Base-by-base conservation (phyloP, 805 yeast species). In the Saccharomycopsis fermentans region DNA sequence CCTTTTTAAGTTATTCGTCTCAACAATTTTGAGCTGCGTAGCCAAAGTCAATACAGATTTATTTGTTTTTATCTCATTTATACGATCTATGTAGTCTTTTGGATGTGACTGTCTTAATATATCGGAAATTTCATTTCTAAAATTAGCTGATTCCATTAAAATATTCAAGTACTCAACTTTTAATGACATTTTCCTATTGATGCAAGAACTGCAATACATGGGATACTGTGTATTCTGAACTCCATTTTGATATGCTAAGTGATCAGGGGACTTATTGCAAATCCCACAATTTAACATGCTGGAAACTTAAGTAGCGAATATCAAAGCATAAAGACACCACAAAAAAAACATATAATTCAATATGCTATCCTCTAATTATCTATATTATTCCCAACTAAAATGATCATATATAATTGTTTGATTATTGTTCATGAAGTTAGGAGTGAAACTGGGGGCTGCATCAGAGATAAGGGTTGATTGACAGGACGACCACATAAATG, bases 171-270 rank as follows among this genome's bases (percentile, higher is more conserved):
- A 56, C 12, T 54, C 39, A 8, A 54, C 52, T n/a, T 52, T 59
- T 8, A 43, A 43, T 21, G 51, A 35, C 26, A 59, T 34, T 35
- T 47, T 21, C 17, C 50, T 24, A 16, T 34, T 56, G 14, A 54
- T 32, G 34, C 62, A 59, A 11, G 55, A 36, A 17, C 53, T 40
- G 36, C 62, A 59, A 54, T 54, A 53, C 37, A 59, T 35, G n/a
- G 37, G 54, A 6, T 52, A 52, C 4, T 57, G 54, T 40, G n/a
- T 47, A 35, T 35, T 27, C 26, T 43, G 29, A 21, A 43, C 5
- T 19, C 50, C 50, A 43, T 43, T 43, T 26, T 43, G 60, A 17
- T 34, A 37, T 39, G 27, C 52, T 32, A 58, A 52, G 14, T 39
- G 37, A 27, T 19, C 32, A 3, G 58, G 48, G 9, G 61, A 52